phyloP scores from a whole-genome alignment of 208 protist genomes.

The Acanthamoeba castellanii region DNA sequence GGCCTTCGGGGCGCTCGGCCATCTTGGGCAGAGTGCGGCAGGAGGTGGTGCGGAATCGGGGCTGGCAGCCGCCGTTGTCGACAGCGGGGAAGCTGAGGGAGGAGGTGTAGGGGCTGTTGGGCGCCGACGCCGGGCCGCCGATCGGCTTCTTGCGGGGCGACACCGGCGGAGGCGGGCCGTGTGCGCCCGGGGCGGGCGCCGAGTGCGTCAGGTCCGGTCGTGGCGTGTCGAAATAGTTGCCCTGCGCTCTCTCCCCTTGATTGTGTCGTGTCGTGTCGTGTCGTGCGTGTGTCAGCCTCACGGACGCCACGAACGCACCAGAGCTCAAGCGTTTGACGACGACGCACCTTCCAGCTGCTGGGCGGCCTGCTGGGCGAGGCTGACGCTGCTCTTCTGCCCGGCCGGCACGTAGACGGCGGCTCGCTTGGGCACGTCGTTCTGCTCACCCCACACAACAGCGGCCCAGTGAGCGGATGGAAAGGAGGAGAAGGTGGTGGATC shows the following conservation, averaged over 20 bases:
- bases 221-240: conserved; percentile 7
- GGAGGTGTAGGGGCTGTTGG: background rate
- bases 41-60: background rate
- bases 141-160: background rate
- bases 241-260: background rate
- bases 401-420: conserved; percentile 9
- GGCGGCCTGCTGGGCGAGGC: background rate
- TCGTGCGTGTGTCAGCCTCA: too few relatives aligned
- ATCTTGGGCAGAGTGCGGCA: conserved; percentile 13
- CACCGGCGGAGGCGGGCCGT: background rate
- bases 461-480: background rate
- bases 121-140: background rate
- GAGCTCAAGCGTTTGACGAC: too few relatives aligned
- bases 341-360: background rate
- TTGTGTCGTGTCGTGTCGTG: background rate
- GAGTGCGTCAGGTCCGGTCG: background rate
- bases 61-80: background rate
- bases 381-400: background rate
- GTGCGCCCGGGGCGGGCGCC: background rate
- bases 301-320: too few relatives aligned
- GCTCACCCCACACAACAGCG: background rate
- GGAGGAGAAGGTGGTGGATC: background rate
- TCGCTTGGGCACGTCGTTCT: conserved; percentile 11
- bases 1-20: background rate
- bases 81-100: background rate